Evolutionary conservation across 2,329 filamentous ascomycete genomes (phyloP).

Genomic region (Alternaria solani): DNA sequence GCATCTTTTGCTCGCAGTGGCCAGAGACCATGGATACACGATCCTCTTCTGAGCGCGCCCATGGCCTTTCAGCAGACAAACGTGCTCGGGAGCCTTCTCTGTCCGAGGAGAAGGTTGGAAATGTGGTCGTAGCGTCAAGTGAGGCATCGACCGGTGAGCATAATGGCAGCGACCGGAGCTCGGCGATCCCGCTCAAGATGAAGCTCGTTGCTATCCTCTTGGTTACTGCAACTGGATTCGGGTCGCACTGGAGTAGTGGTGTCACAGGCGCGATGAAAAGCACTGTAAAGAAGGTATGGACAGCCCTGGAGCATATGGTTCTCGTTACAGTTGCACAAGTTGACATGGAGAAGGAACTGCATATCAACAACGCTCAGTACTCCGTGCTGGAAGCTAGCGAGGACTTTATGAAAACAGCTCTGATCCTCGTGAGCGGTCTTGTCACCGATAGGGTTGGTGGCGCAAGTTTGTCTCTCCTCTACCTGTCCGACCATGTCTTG

Average conservation of each 20-base stretch:
- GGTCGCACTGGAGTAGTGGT: constrained; percentile 67
- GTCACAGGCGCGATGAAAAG: constrained; percentile 69
- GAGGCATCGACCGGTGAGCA: constrained; percentile 7
- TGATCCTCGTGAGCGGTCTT: constrained; percentile 64
- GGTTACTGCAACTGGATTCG: constrained; percentile 65
- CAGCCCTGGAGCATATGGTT: too few species aligned
- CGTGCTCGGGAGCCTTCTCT: neutral
- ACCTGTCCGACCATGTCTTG: neutral
- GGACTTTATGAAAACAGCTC: constrained; percentile 67
- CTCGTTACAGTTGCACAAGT: neutral
- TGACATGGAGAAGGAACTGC: constrained; percentile 51
- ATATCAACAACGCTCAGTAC: constrained; percentile 68
- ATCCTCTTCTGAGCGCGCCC: neutral
- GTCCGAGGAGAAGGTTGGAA: neutral
- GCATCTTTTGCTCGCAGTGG: neutral
- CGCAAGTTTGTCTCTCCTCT: constrained; percentile 45
- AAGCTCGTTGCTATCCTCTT: constrained; percentile 58
- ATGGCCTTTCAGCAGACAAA: neutral
- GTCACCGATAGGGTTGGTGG: constrained; percentile 68
- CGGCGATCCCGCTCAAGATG: constrained; percentile 28
- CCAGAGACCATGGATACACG: neutral
- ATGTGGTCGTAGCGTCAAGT: constrained; percentile 16
- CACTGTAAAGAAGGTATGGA: constrained; percentile 62
- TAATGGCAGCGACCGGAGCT: constrained; percentile 4
- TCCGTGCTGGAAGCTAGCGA: constrained; percentile 67